Evolutionary conservation across 805 yeast species (phyloP), one percentile per base, ranked within the genome.

Genomic region (Schizosaccharomyces lindneri): DNA sequence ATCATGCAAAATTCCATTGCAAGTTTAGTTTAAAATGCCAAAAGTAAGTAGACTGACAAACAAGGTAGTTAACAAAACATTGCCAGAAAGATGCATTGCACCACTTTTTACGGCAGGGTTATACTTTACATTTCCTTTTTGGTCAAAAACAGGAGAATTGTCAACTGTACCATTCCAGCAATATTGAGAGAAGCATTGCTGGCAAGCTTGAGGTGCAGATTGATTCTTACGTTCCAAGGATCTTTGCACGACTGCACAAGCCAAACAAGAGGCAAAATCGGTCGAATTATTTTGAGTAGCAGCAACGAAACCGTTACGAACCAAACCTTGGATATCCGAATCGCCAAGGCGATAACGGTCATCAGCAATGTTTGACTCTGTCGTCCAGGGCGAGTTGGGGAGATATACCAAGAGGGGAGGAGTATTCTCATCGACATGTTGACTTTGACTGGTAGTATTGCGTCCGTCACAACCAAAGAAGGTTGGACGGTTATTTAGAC

Each of bases 161-260:
- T 55, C 43, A 36, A 55, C 39, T n/a, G 63, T 48, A 4, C 66
- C 66, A 29, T 78, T 75, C 89, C 89, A 87, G 72, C 96, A 87
- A 71, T 87, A 86, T 7, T 73, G 74, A 43, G 74, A 71, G 70
- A 87, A 85, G 70, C 95, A 87, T 62, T 73, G 64, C 65, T 79
- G 73, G 73, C 95, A 87, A 68, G 84, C 87, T 1, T 76, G 81
- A 17, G 80, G 72, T 17, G 63, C 68, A 15, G 75, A 71, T 66
- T 83, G 81, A 36, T 81, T 81, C 41, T 75, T 71, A 69, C 88
- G 76, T 72, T 86, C 93, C 68, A 83, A 82, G 55, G 83, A 79
- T 70, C 95, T 80, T 73, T 86, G 83, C 63, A 86, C 76, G 57
- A 87, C 78, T 11, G 94, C 95, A 75, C 95, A 87, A 2, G 85